A percentile compares a stretch with the other conserved stretches of the same genome.
phyloP scores from a whole-genome alignment of 78 protist genomes.

The Chrysochromulina parva region DNA sequence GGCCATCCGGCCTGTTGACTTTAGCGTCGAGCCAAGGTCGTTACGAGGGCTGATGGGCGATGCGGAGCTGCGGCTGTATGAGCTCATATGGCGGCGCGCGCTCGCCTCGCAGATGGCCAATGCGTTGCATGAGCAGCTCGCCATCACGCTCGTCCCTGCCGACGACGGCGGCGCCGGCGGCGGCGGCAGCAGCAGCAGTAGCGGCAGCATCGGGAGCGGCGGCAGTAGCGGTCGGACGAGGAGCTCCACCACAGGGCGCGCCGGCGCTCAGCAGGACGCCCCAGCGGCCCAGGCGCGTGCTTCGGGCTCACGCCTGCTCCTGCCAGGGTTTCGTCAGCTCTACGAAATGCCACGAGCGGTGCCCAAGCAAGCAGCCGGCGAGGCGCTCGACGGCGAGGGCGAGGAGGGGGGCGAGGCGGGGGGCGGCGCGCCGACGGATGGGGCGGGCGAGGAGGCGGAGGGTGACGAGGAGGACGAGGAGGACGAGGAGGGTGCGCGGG shows the following conservation, averaged over 20 bases:
- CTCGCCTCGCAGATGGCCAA: neutral
- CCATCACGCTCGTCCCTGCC: neutral
- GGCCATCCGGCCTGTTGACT: slow-evolving; percentile 35
- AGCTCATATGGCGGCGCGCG: slow-evolving; percentile 31
- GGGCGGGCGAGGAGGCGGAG: neutral
- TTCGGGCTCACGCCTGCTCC: neutral
- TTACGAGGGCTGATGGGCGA: neutral
- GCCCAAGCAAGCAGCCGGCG: neutral
- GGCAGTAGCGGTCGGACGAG: too few relatives aligned
- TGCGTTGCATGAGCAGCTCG: neutral
- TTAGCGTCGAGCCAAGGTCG: neutral
- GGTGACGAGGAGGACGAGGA: neutral
- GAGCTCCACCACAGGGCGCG: too few relatives aligned
- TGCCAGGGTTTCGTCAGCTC: too few relatives aligned
- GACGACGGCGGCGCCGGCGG: neutral
- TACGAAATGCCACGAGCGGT: too few relatives aligned
- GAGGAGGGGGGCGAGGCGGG: neutral
- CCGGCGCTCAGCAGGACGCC: too few relatives aligned
- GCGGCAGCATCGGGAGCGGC: too few relatives aligned
- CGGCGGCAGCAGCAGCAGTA: too few relatives aligned
- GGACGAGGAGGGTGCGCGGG: neutral
- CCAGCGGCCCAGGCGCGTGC: neutral
- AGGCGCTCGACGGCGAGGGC: neutral
- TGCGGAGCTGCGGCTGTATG: slow-evolving; percentile 17
- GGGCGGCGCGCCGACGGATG: neutral